A percentile compares a stretch with the other conserved stretches of the same genome.
phyloP scores from a whole-genome alignment of 345 rosid species.

The Boechera stricta region DNA sequence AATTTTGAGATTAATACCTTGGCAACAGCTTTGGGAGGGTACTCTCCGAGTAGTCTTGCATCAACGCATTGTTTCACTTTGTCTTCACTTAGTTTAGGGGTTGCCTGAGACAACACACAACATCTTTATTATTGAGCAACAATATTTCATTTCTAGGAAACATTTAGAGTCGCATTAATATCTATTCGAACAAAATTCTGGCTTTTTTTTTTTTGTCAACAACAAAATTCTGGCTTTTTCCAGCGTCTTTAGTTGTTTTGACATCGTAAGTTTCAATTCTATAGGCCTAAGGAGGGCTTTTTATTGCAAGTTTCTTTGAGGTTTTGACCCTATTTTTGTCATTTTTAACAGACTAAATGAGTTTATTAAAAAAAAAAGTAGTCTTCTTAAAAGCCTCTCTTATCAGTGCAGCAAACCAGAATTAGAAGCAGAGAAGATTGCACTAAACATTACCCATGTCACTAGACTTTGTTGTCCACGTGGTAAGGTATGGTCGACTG shows the following conservation, averaged over 20 bases:
- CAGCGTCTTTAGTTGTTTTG: neutral
- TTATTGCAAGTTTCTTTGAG: neutral
- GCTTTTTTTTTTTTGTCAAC: neutral
- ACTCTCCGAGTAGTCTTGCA: slow-evolving; percentile 65
- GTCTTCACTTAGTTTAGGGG: slow-evolving; percentile 82
- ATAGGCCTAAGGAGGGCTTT: neutral
- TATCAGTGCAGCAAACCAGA: slow-evolving; percentile 6
- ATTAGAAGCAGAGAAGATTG: neutral
- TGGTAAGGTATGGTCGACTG: slow-evolving; percentile 85
- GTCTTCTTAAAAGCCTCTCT: neutral
- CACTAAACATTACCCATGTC: slow-evolving; percentile 65
- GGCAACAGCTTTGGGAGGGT: slow-evolving; percentile 78
- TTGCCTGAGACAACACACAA: slow-evolving; percentile 55
- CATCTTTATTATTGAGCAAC: neutral
- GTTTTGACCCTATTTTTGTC: neutral
- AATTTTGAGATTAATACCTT: slow-evolving; percentile 51
- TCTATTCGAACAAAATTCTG: neutral
- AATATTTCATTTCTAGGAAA: neutral
- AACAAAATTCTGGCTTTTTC: neutral
- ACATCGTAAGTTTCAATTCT: neutral
- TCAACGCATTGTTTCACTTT: slow-evolving; percentile 77
- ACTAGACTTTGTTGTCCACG: slow-evolving; percentile 87
- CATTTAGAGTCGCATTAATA: neutral
- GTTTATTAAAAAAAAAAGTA: neutral
- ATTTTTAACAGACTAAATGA: neutral